Conservation (phyloP, 768 basidiomycete genomes). For the Sutorius australiensis region DNA sequence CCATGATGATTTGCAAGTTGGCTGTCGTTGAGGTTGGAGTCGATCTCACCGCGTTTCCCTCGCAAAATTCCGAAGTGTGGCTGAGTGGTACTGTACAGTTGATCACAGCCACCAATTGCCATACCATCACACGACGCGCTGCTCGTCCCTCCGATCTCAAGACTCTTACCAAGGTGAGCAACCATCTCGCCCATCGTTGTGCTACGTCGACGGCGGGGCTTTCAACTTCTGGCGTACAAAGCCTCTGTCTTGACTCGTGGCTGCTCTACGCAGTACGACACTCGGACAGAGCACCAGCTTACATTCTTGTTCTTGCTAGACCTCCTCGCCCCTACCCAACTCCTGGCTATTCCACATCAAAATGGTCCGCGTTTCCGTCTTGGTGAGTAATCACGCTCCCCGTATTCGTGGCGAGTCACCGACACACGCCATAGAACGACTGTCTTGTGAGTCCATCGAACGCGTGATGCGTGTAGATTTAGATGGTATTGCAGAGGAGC, state of each 20-base stretch:
- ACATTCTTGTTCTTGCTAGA: background rate
- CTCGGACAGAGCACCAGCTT: background rate
- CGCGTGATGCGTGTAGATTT: background rate
- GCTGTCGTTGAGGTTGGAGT: conserved; percentile 14
- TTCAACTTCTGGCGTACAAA: background rate
- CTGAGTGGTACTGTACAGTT: conserved; percentile 26
- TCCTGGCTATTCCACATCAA: conserved; percentile 25
- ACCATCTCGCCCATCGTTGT: background rate
- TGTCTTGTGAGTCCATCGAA: conserved; percentile 40
- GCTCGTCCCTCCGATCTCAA: background rate
- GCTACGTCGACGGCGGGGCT: background rate
- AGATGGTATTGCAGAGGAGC: conserved; percentile 64
- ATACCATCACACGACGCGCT: background rate
- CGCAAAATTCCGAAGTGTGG: conserved; percentile 25
- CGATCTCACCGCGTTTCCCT: background rate
- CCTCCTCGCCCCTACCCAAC: background rate
- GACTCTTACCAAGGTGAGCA: background rate
- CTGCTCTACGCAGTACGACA: background rate
- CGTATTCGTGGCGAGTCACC: background rate
- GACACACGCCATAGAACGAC: conserved; percentile 45
- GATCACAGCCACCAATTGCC: conserved; percentile 21
- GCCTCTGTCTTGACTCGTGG: conserved; percentile 1
- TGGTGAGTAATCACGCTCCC: conserved; percentile 39
- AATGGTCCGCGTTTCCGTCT: conserved; percentile 89
- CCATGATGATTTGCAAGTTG: conserved; percentile 45